Evolutionary conservation across 768 basidiomycete species (phyloP).

Genomic region (Mycena capillaripes): DNA sequence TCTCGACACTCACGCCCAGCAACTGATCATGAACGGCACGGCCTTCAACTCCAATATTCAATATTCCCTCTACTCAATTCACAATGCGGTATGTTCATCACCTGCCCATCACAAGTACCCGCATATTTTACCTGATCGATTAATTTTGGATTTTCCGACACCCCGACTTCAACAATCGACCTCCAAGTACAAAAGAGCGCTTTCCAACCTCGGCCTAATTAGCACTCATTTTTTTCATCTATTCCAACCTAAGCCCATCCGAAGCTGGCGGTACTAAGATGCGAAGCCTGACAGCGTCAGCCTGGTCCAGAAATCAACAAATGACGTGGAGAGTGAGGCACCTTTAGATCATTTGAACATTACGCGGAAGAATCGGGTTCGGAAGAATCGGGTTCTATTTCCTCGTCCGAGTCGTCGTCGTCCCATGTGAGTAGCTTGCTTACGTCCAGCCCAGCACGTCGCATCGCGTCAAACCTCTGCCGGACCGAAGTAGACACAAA

Average conservation of each 20-base stretch:
- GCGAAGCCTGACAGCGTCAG: background rate
- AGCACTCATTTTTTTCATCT: background rate
- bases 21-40: too few species aligned
- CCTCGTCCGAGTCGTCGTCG: background rate
- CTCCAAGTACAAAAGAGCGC: too few species aligned
- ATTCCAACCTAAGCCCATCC: background rate
- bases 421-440: background rate
- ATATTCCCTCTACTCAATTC: too few species aligned
- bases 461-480: conserved; percentile 3
- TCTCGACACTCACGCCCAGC: too few species aligned
- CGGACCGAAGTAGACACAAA: background rate
- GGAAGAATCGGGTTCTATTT: conserved; percentile 3
- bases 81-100: too few species aligned
- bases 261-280: background rate
- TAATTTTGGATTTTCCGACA: too few species aligned
- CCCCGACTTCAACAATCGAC: too few species aligned
- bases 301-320: background rate
- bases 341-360: background rate
- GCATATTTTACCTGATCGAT: too few species aligned
- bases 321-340: background rate
- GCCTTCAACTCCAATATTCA: too few species aligned
- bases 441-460: conserved; percentile 5
- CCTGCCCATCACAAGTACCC: too few species aligned
- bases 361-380: too few species aligned
- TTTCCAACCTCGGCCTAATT: too few species aligned